Conservation (phyloP, 441 rosid genomes). For the Pelargonium cotyledonis region DNA sequence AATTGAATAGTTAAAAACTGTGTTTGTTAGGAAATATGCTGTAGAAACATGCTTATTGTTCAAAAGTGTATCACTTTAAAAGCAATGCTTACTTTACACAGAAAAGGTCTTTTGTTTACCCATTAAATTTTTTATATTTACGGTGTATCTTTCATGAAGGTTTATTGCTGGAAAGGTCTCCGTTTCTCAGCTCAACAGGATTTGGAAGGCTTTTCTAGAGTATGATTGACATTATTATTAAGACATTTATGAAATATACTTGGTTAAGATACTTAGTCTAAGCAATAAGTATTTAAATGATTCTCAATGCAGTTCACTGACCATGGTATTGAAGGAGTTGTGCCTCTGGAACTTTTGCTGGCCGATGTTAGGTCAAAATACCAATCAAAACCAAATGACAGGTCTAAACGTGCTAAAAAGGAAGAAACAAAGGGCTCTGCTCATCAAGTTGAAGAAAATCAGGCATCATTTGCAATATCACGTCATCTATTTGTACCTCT, state of each 20-base stretch:
- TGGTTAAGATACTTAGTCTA: background rate
- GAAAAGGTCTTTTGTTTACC: background rate
- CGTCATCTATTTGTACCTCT: background rate
- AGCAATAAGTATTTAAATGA: conserved; percentile 6
- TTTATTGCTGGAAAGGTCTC: conserved; percentile 98
- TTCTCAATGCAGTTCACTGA: conserved; percentile 71
- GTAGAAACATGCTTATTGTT: background rate
- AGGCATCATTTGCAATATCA: conserved; percentile 31
- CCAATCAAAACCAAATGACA: conserved; percentile 76
- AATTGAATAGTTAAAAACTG: background rate
- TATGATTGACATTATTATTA: conserved; percentile 27
- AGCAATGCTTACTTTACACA: background rate
- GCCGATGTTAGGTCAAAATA: conserved; percentile 69
- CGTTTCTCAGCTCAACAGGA: conserved; percentile 92
- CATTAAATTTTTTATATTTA: background rate
- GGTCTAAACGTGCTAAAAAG: conserved; percentile 82
- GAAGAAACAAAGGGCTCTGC: conserved; percentile 59
- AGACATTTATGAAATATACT: background rate
- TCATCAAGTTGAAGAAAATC: conserved; percentile 60
- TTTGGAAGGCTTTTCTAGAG: conserved; percentile 91
- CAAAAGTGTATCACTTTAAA: background rate
- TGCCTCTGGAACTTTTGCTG: conserved; percentile 80
- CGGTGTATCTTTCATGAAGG: conserved; percentile 38
- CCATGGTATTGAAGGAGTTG: conserved; percentile 90
- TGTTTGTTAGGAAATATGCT: background rate